Evolutionary conservation across 169 alveolate genomes (phyloP), one percentile per base, ranked within the genome.

Genomic region (Eimeria praecox): DNA sequence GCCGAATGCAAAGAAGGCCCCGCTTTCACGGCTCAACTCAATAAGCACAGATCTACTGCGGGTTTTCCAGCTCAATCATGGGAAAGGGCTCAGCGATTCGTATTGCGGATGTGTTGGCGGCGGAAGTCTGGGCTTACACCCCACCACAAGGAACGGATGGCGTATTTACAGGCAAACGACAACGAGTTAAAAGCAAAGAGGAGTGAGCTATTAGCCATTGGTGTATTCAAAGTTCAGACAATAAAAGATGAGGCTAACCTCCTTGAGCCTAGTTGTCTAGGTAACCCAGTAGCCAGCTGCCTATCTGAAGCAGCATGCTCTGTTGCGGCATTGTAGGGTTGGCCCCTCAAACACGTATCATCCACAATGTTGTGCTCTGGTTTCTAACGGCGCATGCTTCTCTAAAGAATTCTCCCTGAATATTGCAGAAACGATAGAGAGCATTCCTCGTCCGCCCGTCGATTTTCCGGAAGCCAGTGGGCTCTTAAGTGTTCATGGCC

Each of bases 101-200:
- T 16, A n/a, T 69, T 5, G 20, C 30, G 46, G 92, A 85, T 40
- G 42, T 85, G 59, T 33, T 85, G 44, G 52, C 80, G 18, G 92
- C 92, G 54, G 92, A 85, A 80, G 92, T 85, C 62, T 85, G 92
- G 92, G 92, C 92, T 5, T 85, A 85, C 92, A 85, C 80, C 14
- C 92, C 92, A 4, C 92, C 92, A 12, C 92, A 85, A 42, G 92
- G 66, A 66, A 59, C 59, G n/a, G 75, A 3, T 9, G 92, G 92
- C 80, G 78, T 38, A 40, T 85, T 85, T 56, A 20, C 59, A 44
- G 92, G 92, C 30, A 85, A 85, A 59, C 92, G 92, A 30, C 92
- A 35, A 35, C 54, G 69, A 18, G 35, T 59, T 9, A 59, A 18
- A 59, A 46, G 54, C 40, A 52, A 85, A 42, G 35, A 12, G 54